Percentiles rank a stretch among this genome's conserved stretches.
These are phyloP conservation scores for Circinella umbellata DNA, from an alignment of 371 early-diverging fungal species.

Conservation along the genomic window DNA sequence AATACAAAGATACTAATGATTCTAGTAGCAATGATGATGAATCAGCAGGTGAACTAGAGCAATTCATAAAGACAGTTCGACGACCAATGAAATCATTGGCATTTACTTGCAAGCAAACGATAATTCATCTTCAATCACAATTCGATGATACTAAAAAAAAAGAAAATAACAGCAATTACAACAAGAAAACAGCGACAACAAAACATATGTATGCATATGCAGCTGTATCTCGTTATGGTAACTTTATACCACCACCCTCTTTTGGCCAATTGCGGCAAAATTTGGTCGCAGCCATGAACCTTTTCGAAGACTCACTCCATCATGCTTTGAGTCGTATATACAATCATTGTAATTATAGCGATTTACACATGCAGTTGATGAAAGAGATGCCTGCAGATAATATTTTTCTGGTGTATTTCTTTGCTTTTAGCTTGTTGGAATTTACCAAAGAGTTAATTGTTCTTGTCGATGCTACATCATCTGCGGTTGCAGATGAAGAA, in stretches of 20 bases:
- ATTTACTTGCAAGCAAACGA: conserved; percentile 65
- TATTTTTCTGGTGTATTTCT: conserved; percentile 75
- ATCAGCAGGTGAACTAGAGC: conserved; percentile 35
- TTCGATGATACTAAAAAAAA: conserved; percentile 25
- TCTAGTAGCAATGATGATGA: background rate
- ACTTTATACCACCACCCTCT: conserved; percentile 23
- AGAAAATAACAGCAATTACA: background rate
- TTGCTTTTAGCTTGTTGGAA: conserved; percentile 76
- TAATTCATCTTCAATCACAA: conserved; percentile 54
- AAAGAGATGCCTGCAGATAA: conserved; percentile 60
- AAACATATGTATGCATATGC: conserved; percentile 1
- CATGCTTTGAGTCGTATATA: conserved; percentile 23
- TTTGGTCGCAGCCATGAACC: conserved; percentile 32
- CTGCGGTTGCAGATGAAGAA: background rate
- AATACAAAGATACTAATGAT: background rate
- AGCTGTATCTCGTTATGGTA: conserved; percentile 2
- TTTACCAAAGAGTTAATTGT: conserved; percentile 70
- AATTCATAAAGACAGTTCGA: conserved; percentile 61
- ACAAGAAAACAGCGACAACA: background rate
- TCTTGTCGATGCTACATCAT: conserved; percentile 16
- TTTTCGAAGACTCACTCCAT: conserved; percentile 36
- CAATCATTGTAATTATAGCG: conserved; percentile 5
- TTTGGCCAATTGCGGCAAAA: conserved; percentile 38
- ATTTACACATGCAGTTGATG: conserved; percentile 43
- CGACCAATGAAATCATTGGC: conserved; percentile 65